Evolutionary conservation across 495 filamentous ascomycete genomes (phyloP).

Genomic region (Aspergillus conjunctus): DNA sequence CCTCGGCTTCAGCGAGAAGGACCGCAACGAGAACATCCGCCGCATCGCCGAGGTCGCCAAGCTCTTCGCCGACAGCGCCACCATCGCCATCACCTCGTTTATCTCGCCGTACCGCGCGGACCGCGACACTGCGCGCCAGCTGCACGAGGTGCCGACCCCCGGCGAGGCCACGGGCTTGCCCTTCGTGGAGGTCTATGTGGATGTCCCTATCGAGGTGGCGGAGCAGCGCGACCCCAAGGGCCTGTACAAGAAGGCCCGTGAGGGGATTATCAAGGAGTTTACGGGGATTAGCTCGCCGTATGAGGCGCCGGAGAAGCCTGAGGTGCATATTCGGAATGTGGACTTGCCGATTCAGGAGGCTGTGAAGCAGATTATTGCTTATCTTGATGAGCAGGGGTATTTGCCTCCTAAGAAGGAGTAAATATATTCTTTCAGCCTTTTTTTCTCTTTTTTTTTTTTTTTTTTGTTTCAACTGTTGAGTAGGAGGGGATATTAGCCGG

Average conservation of each 20-base stretch:
- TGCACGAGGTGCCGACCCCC: constrained; percentile 64
- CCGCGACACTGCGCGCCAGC: constrained; percentile 73
- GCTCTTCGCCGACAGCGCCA: constrained; percentile 87
- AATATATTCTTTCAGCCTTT: constrained; percentile 10
- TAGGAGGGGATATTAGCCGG: neutral
- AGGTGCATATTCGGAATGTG: constrained; percentile 80
- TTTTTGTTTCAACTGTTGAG: neutral
- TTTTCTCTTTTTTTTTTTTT: constrained; percentile 8
- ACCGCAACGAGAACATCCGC: constrained; percentile 96
- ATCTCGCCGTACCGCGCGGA: constrained; percentile 93
- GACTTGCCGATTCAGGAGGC: constrained; percentile 81
- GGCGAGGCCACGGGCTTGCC: constrained; percentile 62
- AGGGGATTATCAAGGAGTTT: constrained; percentile 94
- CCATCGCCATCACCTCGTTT: constrained; percentile 90
- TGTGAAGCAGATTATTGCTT: constrained; percentile 78
- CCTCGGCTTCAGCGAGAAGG: constrained; percentile 87
- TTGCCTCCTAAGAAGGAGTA: constrained; percentile 55
- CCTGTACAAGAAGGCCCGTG: constrained; percentile 92
- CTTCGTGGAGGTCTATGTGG: constrained; percentile 92
- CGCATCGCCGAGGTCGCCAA: constrained; percentile 95
- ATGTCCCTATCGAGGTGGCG: constrained; percentile 85
- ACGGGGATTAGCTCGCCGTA: constrained; percentile 92
- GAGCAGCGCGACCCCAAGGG: constrained; percentile 96
- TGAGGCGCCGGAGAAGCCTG: constrained; percentile 82
- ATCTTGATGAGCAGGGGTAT: constrained; percentile 67